phyloP scores from a whole-genome alignment of 2,329 filamentous ascomycete species.

The Calycina herbarum region DNA sequence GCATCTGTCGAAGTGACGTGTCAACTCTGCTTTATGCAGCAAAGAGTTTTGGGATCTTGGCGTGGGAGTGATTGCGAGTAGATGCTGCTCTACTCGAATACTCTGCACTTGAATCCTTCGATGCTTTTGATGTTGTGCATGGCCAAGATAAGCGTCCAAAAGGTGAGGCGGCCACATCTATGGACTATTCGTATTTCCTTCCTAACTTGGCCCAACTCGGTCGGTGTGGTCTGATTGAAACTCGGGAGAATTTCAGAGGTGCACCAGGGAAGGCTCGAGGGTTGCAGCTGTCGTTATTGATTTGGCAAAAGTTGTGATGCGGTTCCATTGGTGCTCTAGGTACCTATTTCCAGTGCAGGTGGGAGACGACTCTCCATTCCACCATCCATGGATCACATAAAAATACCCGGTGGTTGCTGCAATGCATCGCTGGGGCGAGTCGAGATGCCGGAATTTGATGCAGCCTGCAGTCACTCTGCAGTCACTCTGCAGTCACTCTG shows the following conservation, averaged over 20 bases:
- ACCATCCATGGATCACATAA: slow-evolving; percentile 1
- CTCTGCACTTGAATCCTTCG: background rate
- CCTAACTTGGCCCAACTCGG: background rate
- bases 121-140: background rate
- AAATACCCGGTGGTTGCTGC: background rate
- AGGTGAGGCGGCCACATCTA: background rate
- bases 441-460: background rate
- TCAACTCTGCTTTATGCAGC: background rate
- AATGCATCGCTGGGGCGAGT: slow-evolving; percentile 5
- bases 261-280: no score
- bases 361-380: background rate
- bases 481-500: background rate
- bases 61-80: background rate
- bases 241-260: background rate
- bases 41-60: slow-evolving; percentile 1
- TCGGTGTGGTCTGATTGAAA: background rate
- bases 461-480: background rate
- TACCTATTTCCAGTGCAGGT: background rate
- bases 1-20: background rate
- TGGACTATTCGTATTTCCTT: background rate
- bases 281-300: background rate
- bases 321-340: background rate
- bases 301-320: background rate
- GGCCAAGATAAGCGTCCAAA: background rate
- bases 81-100: no score